A percentile compares a stretch with the other conserved stretches of the same genome.
These are phyloP conservation scores for Ceratobasidium sp. DNA, from an alignment of 1,284 basidiomycete species.

Conservation along the genomic window DNA sequence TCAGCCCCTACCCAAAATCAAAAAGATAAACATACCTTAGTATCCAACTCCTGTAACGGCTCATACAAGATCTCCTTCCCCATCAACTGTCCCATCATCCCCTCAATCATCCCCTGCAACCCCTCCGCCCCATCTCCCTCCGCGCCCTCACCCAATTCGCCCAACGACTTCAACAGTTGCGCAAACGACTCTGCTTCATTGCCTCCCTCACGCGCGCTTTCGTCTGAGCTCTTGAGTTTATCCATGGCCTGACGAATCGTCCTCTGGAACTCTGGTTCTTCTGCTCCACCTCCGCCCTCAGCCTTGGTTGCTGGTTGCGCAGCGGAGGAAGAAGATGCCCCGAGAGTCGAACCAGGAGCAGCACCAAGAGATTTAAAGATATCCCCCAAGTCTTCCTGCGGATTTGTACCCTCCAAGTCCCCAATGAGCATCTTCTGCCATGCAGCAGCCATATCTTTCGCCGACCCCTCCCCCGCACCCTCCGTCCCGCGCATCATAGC, in stretches of 20 bases:
- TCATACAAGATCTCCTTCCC: constrained; percentile 93
- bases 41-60: constrained; percentile 86
- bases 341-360: constrained; percentile 40
- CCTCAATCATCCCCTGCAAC: constrained; percentile 82
- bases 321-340: constrained; percentile 48
- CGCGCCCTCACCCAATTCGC: constrained; percentile 54
- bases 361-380: constrained; percentile 8
- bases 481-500: constrained; percentile 70
- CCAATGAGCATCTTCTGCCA: constrained; percentile 82
- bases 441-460: constrained; percentile 66
- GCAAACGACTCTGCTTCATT: constrained; percentile 58
- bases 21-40: constrained; percentile 67
- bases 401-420: constrained; percentile 65
- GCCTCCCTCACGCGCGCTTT: constrained; percentile 59
- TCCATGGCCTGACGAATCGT: constrained; percentile 83
- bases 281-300: constrained; percentile 28
- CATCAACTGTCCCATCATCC: constrained; percentile 95
- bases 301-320: constrained; percentile 45
- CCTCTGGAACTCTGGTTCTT: constrained; percentile 72
- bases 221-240: constrained; percentile 79
- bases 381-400: constrained; percentile 39
- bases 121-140: constrained; percentile 66
- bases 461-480: constrained; percentile 51
- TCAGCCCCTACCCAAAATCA: background rate
- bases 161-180: constrained; percentile 61